A percentile compares a stretch with the other conserved stretches of the same genome.
Evolutionary conservation across 2,329 filamentous ascomycete genomes (phyloP).

Genomic region (Fusarium sp.): DNA sequence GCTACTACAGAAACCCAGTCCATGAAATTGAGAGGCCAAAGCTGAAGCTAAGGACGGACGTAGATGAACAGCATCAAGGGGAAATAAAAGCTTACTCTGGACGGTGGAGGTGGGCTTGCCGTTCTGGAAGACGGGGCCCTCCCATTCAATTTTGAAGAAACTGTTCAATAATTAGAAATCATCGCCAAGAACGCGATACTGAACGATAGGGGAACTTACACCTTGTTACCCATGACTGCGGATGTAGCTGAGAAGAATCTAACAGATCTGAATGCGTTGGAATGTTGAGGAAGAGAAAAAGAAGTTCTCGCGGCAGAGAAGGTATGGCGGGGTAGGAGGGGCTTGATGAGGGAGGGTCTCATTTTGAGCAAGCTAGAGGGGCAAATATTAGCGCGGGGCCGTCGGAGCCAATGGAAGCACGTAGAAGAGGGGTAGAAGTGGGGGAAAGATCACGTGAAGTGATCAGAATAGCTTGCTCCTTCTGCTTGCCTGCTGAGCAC

Average conservation of each 20-base stretch:
- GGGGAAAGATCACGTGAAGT: slow-evolving; percentile 50
- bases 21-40: background rate
- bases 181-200: slow-evolving; percentile 24
- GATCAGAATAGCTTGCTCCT: slow-evolving; percentile 35
- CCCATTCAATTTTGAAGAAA: slow-evolving; percentile 80
- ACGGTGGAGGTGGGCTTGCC: slow-evolving; percentile 65
- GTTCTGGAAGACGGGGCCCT: slow-evolving; percentile 76
- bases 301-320: slow-evolving; percentile 57
- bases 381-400: slow-evolving; percentile 54
- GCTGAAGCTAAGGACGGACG: slow-evolving; percentile 3
- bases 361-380: slow-evolving; percentile 59
- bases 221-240: slow-evolving; percentile 78
- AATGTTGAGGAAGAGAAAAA: slow-evolving; percentile 58
- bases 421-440: slow-evolving; percentile 11
- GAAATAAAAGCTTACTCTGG: slow-evolving; percentile 65
- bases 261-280: slow-evolving; percentile 54
- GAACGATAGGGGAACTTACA: slow-evolving; percentile 62
- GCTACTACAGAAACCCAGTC: background rate
- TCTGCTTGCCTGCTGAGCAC: slow-evolving; percentile 18
- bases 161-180: slow-evolving; percentile 53
- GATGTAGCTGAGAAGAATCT: slow-evolving; percentile 67
- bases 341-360: slow-evolving; percentile 60
- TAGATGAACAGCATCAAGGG: slow-evolving; percentile 8
- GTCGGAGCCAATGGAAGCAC: slow-evolving; percentile 45
- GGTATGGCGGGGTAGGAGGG: slow-evolving; percentile 62